A percentile compares a stretch with the other conserved stretches of the same genome.
Evolutionary conservation across 352 stramenopile species (phyloP).

Genomic region (Globisporangium middletonii): DNA sequence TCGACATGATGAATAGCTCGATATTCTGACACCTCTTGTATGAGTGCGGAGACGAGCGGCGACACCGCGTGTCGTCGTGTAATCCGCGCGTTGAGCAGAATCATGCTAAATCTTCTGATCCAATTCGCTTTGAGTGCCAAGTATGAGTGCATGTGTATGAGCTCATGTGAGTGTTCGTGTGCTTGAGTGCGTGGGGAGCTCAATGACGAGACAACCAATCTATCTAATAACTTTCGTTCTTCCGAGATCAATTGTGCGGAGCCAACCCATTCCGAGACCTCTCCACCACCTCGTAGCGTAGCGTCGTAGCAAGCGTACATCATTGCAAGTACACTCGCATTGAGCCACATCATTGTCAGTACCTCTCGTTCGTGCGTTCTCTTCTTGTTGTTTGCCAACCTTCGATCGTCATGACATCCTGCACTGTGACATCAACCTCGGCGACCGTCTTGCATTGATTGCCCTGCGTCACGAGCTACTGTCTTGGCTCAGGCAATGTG

Average conservation of each 20-base stretch:
- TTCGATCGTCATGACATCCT: no score
- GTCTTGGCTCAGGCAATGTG: no score
- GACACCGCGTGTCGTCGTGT: constrained; percentile 53
- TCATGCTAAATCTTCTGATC: constrained; percentile 70
- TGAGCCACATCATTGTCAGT: no score
- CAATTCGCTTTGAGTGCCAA: constrained; percentile 3
- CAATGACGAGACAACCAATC: constrained; percentile 64
- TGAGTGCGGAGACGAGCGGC: constrained; percentile 56
- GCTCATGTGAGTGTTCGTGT: neutral
- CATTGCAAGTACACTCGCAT: no score
- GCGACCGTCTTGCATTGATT: no score
- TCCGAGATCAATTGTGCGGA: constrained; percentile 44
- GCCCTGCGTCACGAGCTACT: no score
- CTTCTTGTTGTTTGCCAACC: no score
- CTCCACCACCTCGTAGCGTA: neutral
- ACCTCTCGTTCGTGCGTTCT: no score
- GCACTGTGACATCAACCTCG: no score
- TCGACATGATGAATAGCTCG: constrained; percentile 86
- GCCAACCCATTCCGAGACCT: constrained; percentile 13
- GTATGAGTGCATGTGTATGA: neutral
- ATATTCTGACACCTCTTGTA: constrained; percentile 91
- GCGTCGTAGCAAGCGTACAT: no score
- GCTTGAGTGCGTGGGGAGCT: constrained; percentile 20
- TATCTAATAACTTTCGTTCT: constrained; percentile 89
- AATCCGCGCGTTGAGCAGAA: constrained; percentile 69